These are phyloP conservation scores for Diplocarpon rosae DNA, from an alignment of 2,329 filamentous ascomycete species.

Conservation along the genomic window DNA sequence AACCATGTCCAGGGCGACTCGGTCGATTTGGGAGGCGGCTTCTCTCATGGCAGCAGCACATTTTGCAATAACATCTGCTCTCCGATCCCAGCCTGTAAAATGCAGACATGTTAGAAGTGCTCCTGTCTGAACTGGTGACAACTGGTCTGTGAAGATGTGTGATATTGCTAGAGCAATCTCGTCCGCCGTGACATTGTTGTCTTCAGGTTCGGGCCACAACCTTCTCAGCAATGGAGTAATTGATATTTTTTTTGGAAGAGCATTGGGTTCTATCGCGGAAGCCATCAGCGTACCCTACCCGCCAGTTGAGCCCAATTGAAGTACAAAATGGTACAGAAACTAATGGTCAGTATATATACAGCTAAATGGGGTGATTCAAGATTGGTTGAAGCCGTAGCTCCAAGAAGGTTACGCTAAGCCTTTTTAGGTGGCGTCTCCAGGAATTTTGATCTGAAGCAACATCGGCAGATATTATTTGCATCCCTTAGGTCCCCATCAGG, in stretches of 20 bases:
- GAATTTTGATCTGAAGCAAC: neutral
- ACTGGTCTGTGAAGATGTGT: conserved; percentile 79
- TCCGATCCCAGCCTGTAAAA: conserved; percentile 77
- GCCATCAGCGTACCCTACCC: conserved; percentile 9
- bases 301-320: too few species aligned
- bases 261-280: conserved; percentile 4
- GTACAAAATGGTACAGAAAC: neutral
- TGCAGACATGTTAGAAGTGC: conserved; percentile 84
- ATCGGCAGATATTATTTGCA: neutral
- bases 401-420: neutral
- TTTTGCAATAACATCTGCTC: conserved; percentile 75
- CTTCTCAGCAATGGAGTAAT: conserved; percentile 65
- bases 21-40: conserved; percentile 64
- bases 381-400: neutral
- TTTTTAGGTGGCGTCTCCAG: neutral
- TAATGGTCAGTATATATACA: neutral
- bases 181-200: conserved; percentile 49
- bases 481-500: neutral
- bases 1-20: conserved; percentile 45
- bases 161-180: conserved; percentile 88
- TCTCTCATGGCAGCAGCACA: conserved; percentile 76
- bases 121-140: conserved; percentile 81
- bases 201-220: conserved; percentile 48
- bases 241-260: conserved; percentile 21
- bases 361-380: neutral